Evolutionary conservation across 805 yeast genomes (phyloP), one percentile per base, ranked within the genome.

Genomic region (Kregervanrija fluxuum): DNA sequence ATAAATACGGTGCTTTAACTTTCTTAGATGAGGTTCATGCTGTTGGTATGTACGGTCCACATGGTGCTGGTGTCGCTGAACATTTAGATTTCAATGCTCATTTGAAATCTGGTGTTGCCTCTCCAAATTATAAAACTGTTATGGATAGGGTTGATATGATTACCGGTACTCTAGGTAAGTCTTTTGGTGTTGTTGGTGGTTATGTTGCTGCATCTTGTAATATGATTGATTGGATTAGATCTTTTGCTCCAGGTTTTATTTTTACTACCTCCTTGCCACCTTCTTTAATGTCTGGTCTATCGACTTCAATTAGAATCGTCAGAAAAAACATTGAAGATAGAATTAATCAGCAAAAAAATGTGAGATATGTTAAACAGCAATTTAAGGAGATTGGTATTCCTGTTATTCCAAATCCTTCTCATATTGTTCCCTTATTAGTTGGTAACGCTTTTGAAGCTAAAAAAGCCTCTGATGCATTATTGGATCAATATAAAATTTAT

Each of bases 1-100:
- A 93, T 43, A 88, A 93, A 68, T 93, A 93, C 63, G 98, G 98
- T 50, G 98, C 98, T 39, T 68, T 93, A 56, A 93, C 99, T 30
- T 93, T 93, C 67, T 73, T 93, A 64, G 99, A 93, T 65, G 99
- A 93, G 67, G 99, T 93, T 34, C 99, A 93, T 61, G 98, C 99
- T 33, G 98, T 93, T 39, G 99, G 99, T 45, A 77, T 93, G 82
- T 93, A 93, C 62, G 99, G 99, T 57, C 98, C 99, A 48, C 96
- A 86, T 58, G 99, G 99, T 61, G 99, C 96, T 32, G 99, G 99
- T 69, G 98, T 93, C 44, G 96, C 98, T 40, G 99, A 93, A 67
- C 99, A 93, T 64, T 73, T 85, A 57, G 87, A 93, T 67, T 93
- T 89, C 56, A 86, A 86, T 39, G 80, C 81, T 44, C 95, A 91